A percentile compares a stretch with the other conserved stretches of the same genome.
These are phyloP conservation scores for Colletotrichum sp. DNA, from an alignment of 2,329 filamentous ascomycete genomes.

Conservation along the genomic window DNA sequence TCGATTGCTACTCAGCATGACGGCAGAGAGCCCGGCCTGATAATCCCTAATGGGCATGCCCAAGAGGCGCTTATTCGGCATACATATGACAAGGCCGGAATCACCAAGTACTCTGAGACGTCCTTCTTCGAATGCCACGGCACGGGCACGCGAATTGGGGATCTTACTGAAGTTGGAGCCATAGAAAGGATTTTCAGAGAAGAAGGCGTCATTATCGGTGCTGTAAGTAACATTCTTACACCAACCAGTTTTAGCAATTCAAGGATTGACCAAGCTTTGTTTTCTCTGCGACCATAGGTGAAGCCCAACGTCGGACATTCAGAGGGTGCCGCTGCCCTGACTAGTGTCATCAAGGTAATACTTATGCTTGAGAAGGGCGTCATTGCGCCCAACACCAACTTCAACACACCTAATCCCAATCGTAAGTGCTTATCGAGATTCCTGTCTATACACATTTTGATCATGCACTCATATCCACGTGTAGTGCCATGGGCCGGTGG, in stretches of 20 bases:
- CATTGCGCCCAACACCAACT: conserved; percentile 18
- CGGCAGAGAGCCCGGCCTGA: conserved; percentile 38
- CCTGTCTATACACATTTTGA: neutral
- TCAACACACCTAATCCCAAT: conserved; percentile 11
- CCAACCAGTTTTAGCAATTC: neutral
- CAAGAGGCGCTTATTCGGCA: conserved; percentile 31
- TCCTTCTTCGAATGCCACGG: conserved; percentile 45
- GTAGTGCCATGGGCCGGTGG: conserved; percentile 8
- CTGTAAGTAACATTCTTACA: conserved; percentile 22
- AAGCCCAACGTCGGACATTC: conserved; percentile 44
- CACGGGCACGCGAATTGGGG: conserved; percentile 48
- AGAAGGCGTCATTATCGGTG: conserved; percentile 29
- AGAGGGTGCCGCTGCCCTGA: conserved; percentile 36
- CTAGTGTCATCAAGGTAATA: conserved; percentile 34
- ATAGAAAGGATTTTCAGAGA: conserved; percentile 35
- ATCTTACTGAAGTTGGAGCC: conserved; percentile 42
- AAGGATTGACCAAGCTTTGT: neutral
- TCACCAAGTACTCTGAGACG: conserved; percentile 24
- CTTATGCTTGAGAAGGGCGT: conserved; percentile 22
- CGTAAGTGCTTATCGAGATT: neutral
- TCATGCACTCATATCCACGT: neutral
- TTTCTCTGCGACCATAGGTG: conserved; percentile 17
- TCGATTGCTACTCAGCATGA: conserved; percentile 35
- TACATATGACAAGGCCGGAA: conserved; percentile 26
- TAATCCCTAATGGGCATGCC: conserved; percentile 35